Base-by-base conservation (phyloP, 257 asterid genomes). In the Henckelia pumila region DNA sequence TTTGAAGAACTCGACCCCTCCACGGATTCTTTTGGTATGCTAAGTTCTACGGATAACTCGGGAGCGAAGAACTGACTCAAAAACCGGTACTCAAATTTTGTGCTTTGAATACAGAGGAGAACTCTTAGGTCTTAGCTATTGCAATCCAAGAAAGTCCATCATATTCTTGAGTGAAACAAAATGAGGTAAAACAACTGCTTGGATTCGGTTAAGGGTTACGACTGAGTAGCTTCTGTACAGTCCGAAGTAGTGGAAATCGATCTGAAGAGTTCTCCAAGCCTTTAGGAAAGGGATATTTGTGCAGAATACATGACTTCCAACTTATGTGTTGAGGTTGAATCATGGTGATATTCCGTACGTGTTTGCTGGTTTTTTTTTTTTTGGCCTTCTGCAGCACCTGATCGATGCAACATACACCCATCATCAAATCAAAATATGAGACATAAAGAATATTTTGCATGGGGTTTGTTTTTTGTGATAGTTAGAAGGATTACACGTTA, bases 21-120 rank as follows among this genome's bases (percentile, higher is more conserved):
- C 9, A 79, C 94, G 0, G 92, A 68, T 37, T 76, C 92, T 8
- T 86, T 73, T 26, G 85, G 94, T 68, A 61, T 82, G 70, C 88
- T 73, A 57, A 87, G 98, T 44, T 83, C 88, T 17, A 85, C 2
- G 96, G 76, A 49, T 79, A 72, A 35, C 29, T 29, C 14, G 67
- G 62, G 70, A 84, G 84, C 55, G 73, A 56, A 62, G 74, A 82
- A 61, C 26, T 59, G 59, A 70, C 60, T 24, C 20, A 55, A 10
- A 52, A 32, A 33, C 69, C 68, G 44, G 50, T 7, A 61, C 24
- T 13, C 5, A 58, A n/a, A 25, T 1, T 8, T 1, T 8, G 2
- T 33, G 11, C 8, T 40, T 40, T 6, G 50, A 2, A 40, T 3
- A 40, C 50, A 13, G 4, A 40, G 5, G n/a, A 0, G n/a, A 1